These are phyloP conservation scores for Tilletia indica DNA, from an alignment of 1,284 basidiomycete species.

Conservation along the genomic window DNA sequence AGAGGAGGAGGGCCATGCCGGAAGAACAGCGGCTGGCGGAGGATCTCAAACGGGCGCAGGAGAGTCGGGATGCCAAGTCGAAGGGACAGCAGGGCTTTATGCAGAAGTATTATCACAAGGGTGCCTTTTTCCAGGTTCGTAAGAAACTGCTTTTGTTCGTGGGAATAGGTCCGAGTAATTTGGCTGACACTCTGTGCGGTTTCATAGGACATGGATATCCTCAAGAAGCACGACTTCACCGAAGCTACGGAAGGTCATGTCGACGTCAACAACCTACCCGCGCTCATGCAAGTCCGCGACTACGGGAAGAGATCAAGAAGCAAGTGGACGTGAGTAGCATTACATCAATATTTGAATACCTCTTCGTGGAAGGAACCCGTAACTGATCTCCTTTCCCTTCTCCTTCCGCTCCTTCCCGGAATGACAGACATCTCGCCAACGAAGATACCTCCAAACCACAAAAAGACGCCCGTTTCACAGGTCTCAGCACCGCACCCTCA, in stretches of 20 bases:
- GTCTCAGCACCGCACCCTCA: constrained; percentile 61
- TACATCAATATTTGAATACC: not conserved
- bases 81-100: constrained; percentile 87
- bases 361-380: not conserved
- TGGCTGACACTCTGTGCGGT: not conserved
- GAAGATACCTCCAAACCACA: constrained; percentile 76
- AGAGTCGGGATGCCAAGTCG: constrained; percentile 73
- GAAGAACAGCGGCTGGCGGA: constrained; percentile 86
- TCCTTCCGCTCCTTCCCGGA: not conserved
- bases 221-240: constrained; percentile 79
- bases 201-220: constrained; percentile 78
- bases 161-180: constrained; percentile 3
- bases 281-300: constrained; percentile 95
- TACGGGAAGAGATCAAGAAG: constrained; percentile 89
- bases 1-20: constrained; percentile 81
- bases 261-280: constrained; percentile 80
- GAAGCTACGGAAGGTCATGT: constrained; percentile 77
- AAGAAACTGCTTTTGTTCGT: not conserved
- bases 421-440: constrained; percentile 71
- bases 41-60: constrained; percentile 79
- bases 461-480: constrained; percentile 68
- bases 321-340: constrained; percentile 70
- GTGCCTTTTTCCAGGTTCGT: constrained; percentile 80
- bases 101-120: constrained; percentile 99
- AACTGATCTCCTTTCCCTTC: not conserved